These are phyloP conservation scores for Colletotrichum sp. DNA, from an alignment of 2,329 filamentous ascomycete species.

Conservation along the genomic window DNA sequence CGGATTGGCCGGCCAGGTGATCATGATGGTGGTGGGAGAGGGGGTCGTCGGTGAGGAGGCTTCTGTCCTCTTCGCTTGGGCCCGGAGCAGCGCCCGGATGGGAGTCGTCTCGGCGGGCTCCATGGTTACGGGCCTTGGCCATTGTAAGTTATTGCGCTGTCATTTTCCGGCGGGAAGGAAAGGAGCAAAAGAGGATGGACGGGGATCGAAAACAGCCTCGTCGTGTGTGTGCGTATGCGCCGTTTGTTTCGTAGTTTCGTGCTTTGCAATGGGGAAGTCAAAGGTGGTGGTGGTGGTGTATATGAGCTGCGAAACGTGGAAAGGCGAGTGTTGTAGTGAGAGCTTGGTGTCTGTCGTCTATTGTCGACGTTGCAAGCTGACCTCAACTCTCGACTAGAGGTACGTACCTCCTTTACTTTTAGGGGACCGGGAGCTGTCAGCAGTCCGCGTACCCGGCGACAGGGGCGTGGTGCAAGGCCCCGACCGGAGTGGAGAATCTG, in stretches of 20 bases:
- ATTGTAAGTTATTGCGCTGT: conserved; percentile 24
- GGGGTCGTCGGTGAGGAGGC: conserved; percentile 25
- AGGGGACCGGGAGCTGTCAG: conserved; percentile 15
- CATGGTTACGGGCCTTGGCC: conserved; percentile 23
- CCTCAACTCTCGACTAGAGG: neutral
- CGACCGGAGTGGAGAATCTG: neutral
- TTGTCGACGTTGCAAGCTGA: conserved; percentile 17
- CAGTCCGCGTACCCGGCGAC: conserved; percentile 6
- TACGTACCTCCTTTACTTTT: conserved; percentile 1
- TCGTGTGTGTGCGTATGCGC: neutral
- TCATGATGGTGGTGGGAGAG: conserved; percentile 18
- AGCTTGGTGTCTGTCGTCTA: neutral
- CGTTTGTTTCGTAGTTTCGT: neutral
- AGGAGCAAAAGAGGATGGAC: neutral
- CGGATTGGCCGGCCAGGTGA: neutral
- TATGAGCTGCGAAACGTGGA: neutral
- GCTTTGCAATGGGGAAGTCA: neutral
- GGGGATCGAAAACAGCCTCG: neutral
- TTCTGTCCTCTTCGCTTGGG: conserved; percentile 24
- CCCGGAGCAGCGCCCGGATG: conserved; percentile 9
- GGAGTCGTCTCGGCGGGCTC: conserved; percentile 19
- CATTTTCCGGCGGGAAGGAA: conserved; percentile 15
- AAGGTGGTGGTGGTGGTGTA: neutral
- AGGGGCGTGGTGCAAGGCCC: neutral
- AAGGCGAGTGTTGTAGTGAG: neutral